Evolutionary conservation across 2,329 filamentous ascomycete species (phyloP).

Genomic region (Penicillium sp.): DNA sequence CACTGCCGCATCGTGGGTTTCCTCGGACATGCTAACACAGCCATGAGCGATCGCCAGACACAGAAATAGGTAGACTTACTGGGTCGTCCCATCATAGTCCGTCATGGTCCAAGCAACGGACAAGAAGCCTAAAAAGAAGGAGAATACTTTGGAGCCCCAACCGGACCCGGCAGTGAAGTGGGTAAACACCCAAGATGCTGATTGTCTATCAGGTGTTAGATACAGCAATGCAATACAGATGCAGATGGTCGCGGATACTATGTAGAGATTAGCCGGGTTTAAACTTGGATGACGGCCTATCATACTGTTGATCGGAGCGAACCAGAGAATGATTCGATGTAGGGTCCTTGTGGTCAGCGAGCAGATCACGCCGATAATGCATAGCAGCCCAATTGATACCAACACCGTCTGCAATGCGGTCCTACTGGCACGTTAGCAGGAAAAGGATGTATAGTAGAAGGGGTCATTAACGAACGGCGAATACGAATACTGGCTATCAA

Average conservation of each 20-base stretch:
- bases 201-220: slow-evolving; percentile 57
- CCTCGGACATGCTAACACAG: slow-evolving; percentile 56
- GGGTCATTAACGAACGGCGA: slow-evolving; percentile 47
- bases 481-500: slow-evolving; percentile 51
- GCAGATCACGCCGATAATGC: slow-evolving; percentile 56
- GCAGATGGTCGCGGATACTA: slow-evolving; percentile 55
- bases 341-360: slow-evolving; percentile 58
- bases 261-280: not conserved
- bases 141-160: slow-evolving; percentile 58
- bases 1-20: slow-evolving; percentile 60
- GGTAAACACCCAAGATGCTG: slow-evolving; percentile 57
- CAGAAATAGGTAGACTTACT: slow-evolving; percentile 41
- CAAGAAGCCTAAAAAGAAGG: slow-evolving; percentile 56
- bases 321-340: slow-evolving; percentile 59
- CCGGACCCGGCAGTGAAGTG: slow-evolving; percentile 59
- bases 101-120: slow-evolving; percentile 56
- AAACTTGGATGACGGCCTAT: not conserved
- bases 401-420: slow-evolving; percentile 56
- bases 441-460: not conserved
- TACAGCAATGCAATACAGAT: slow-evolving; percentile 58
- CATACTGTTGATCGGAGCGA: slow-evolving; percentile 61
- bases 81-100: slow-evolving; percentile 63
- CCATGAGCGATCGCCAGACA: not conserved
- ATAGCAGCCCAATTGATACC: slow-evolving; percentile 53
- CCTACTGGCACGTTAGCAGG: slow-evolving; percentile 34